A percentile compares a stretch with the other conserved stretches of the same genome.
Conservation (phyloP, 768 basidiomycete genomes). For the Kwoniella dendrophila region DNA sequence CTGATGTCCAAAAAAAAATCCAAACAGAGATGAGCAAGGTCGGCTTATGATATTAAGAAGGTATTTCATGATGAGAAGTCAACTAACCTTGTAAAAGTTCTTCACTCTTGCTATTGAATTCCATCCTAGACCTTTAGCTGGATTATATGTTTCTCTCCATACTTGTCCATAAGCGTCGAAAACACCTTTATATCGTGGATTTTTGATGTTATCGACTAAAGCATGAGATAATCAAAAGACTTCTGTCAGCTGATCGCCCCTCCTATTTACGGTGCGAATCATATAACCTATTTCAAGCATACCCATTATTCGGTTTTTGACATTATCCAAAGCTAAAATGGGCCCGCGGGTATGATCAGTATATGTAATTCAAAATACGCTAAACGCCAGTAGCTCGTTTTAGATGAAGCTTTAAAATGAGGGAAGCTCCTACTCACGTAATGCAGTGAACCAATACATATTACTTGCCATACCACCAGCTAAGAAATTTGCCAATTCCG, state of each 20-base stretch:
- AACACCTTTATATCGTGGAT: conserved; percentile 60
- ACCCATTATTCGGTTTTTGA: conserved; percentile 69
- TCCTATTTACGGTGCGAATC: neutral
- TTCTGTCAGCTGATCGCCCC: conserved; percentile 13
- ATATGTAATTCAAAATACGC: no score
- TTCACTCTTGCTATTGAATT: conserved; percentile 41
- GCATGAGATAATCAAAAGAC: neutral
- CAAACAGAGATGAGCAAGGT: no score
- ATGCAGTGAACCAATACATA: conserved; percentile 50
- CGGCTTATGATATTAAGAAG: no score
- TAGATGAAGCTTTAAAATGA: neutral
- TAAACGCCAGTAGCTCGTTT: neutral
- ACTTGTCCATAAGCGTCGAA: conserved; percentile 62
- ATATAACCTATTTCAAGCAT: conserved; percentile 35
- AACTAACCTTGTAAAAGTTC: conserved; percentile 54
- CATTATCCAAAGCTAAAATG: conserved; percentile 68
- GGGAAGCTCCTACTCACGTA: conserved; percentile 37
- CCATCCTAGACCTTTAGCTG: conserved; percentile 34
- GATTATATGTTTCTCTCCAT: conserved; percentile 61
- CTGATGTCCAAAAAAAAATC: no score
- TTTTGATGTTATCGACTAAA: conserved; percentile 46
- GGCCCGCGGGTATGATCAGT: neutral
- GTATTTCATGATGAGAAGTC: no score
- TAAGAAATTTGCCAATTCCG: conserved; percentile 53
- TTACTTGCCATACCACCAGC: conserved; percentile 56